These are phyloP conservation scores for Plantago major DNA, from an alignment of 257 asterid genomes.

Conservation along the genomic window DNA sequence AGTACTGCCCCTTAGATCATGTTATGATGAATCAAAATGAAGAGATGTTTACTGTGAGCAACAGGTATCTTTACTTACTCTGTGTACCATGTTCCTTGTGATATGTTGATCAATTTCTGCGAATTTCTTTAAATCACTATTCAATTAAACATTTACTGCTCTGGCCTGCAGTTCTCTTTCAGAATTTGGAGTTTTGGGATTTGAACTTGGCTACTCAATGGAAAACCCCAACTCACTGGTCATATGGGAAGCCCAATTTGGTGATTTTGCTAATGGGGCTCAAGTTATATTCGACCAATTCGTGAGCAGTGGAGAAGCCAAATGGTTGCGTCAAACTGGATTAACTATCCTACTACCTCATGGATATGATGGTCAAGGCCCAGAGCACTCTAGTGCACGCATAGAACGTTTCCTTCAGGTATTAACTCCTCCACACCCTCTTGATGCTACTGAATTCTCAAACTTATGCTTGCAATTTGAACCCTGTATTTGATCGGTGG, in stretches of 20 bases:
- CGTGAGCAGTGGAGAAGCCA: slow-evolving; percentile 72
- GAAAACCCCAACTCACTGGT: slow-evolving; percentile 93
- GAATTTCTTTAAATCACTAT: slow-evolving; percentile 11
- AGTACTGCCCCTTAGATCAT: slow-evolving; percentile 90
- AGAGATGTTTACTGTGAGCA: slow-evolving; percentile 91
- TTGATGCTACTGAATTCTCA: slow-evolving; percentile 13
- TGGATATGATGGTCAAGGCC: slow-evolving; percentile 84
- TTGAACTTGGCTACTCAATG: slow-evolving; percentile 94
- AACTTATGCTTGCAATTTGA: slow-evolving; percentile 5
- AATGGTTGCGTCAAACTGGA: slow-evolving; percentile 73
- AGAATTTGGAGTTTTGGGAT: slow-evolving; percentile 91
- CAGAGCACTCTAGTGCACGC: slow-evolving; percentile 85
- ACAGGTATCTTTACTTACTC: slow-evolving; percentile 45
- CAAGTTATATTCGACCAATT: slow-evolving; percentile 80
- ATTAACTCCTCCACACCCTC: slow-evolving; percentile 14
- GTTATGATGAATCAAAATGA: slow-evolving; percentile 75
- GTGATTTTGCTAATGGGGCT: slow-evolving; percentile 76
- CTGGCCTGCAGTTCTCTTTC: slow-evolving; percentile 68
- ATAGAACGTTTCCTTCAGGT: slow-evolving; percentile 81
- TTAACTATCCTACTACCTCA: slow-evolving; percentile 59
- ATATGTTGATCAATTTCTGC: background rate
- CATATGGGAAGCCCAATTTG: slow-evolving; percentile 79
- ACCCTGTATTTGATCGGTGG: slow-evolving; percentile 16
- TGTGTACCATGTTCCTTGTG: slow-evolving; percentile 11
- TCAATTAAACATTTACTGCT: slow-evolving; percentile 13